Conservation (phyloP, 768 basidiomycete species). For the Porphyrellus cyaneotinctus region DNA sequence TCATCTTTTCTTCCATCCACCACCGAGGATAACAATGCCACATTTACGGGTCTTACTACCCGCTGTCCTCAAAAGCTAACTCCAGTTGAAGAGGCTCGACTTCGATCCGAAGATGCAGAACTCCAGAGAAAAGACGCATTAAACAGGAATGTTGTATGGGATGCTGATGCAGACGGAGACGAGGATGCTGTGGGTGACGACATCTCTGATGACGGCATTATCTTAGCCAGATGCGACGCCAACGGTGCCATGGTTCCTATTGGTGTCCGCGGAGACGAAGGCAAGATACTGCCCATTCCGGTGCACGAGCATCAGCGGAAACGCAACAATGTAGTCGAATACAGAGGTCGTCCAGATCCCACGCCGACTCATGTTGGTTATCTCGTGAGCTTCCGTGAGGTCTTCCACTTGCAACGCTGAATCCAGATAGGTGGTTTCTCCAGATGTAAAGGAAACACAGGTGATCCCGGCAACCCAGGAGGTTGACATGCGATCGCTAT, state of each 20-base stretch:
- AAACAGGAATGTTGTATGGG: slow-evolving; percentile 63
- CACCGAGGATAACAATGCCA: slow-evolving; percentile 52
- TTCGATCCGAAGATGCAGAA: slow-evolving; percentile 52
- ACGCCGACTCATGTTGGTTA: slow-evolving; percentile 54
- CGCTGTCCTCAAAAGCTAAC: slow-evolving; percentile 41
- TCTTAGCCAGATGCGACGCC: slow-evolving; percentile 22
- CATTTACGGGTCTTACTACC: slow-evolving; percentile 46
- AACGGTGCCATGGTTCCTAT: slow-evolving; percentile 37
- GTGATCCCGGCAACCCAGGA: slow-evolving; percentile 35
- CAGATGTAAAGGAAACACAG: slow-evolving; percentile 50
- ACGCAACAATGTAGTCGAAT: slow-evolving; percentile 28
- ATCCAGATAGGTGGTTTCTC: slow-evolving; percentile 16
- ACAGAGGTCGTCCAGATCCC: slow-evolving; percentile 46
- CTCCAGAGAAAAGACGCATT: slow-evolving; percentile 60
- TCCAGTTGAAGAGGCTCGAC: slow-evolving; percentile 53
- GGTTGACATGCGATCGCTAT: slow-evolving; percentile 23
- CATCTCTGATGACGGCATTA: slow-evolving; percentile 24
- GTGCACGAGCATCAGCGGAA: slow-evolving; percentile 16
- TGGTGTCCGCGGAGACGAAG: slow-evolving; percentile 55
- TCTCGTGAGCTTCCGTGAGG: slow-evolving; percentile 39
- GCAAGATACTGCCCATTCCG: slow-evolving; percentile 47
- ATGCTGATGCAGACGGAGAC: slow-evolving; percentile 53
- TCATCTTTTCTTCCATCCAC: slow-evolving; percentile 67
- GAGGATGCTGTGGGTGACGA: slow-evolving; percentile 60
- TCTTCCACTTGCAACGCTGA: background rate